Evolutionary conservation across 2,329 filamentous ascomycete genomes (phyloP).

Genomic region (Nannizzia gypsea): DNA sequence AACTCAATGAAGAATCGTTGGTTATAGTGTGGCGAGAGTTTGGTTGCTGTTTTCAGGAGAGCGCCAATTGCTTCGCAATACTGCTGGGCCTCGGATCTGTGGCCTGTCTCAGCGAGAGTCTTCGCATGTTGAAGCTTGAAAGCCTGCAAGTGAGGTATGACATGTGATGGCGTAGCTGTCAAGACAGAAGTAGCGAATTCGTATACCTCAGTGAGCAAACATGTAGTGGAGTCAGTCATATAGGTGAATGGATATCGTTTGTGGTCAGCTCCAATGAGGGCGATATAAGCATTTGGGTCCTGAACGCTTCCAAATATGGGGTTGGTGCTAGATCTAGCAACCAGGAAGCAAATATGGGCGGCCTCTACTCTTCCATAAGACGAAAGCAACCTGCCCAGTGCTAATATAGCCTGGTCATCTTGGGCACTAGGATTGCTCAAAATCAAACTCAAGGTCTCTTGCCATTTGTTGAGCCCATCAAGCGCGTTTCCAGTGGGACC

Average conservation of each 20-base stretch:
- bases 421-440: slow-evolving; percentile 76
- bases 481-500: slow-evolving; percentile 58
- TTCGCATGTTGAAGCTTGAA: slow-evolving; percentile 89
- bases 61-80: slow-evolving; percentile 79
- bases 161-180: slow-evolving; percentile 43
- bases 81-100: slow-evolving; percentile 68
- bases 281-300: slow-evolving; percentile 65
- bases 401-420: slow-evolving; percentile 64
- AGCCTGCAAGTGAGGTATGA: slow-evolving; percentile 68
- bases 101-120: slow-evolving; percentile 70
- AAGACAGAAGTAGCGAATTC: slow-evolving; percentile 76
- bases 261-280: slow-evolving; percentile 78
- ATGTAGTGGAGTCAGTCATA: slow-evolving; percentile 66
- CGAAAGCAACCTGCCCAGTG: slow-evolving; percentile 69
- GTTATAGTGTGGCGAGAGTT: slow-evolving; percentile 78
- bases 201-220: slow-evolving; percentile 92
- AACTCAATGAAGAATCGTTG: slow-evolving; percentile 59
- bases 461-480: slow-evolving; percentile 85
- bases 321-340: slow-evolving; percentile 48
- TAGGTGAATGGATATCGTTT: slow-evolving; percentile 57
- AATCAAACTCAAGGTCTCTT: slow-evolving; percentile 74
- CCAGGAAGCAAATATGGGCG: slow-evolving; percentile 86
- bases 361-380: slow-evolving; percentile 84
- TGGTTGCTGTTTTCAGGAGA: slow-evolving; percentile 68
- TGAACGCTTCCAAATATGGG: slow-evolving; percentile 71